A percentile compares a stretch with the other conserved stretches of the same genome.
phyloP scores from a whole-genome alignment of 106 monocot species.

The Hemerocallis citrina region DNA sequence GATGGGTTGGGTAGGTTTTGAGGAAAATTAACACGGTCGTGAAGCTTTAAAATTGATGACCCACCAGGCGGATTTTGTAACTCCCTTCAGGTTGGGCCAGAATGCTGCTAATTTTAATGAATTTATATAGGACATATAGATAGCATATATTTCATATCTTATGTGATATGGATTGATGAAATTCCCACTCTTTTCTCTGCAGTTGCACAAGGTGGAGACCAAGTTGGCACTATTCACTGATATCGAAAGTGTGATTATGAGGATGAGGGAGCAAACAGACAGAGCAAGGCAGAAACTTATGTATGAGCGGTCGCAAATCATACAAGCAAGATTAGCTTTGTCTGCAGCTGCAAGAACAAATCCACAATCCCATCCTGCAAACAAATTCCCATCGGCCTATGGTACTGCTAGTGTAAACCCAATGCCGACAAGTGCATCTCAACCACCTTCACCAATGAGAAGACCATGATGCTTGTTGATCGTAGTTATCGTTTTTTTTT shows the following conservation, averaged over 20 bases:
- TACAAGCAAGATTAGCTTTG: slow-evolving; percentile 64
- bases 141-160: too few relatives aligned
- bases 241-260: slow-evolving; percentile 46
- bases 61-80: too few relatives aligned
- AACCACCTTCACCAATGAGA: slow-evolving; percentile 37
- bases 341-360: slow-evolving; percentile 31
- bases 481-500: not conserved
- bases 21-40: too few relatives aligned
- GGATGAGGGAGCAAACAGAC: slow-evolving; percentile 70
- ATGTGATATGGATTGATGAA: too few relatives aligned
- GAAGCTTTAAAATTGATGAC: too few relatives aligned
- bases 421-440: slow-evolving; percentile 23
- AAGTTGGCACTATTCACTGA: slow-evolving; percentile 61
- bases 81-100: too few relatives aligned
- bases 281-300: slow-evolving; percentile 64
- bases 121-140: too few relatives aligned
- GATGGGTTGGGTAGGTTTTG: too few relatives aligned
- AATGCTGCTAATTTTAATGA: too few relatives aligned
- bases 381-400: slow-evolving; percentile 29
- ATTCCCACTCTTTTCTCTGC: slow-evolving; percentile 18
- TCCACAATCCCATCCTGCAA: slow-evolving; percentile 9
- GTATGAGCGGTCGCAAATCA: slow-evolving; percentile 68
- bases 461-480: slow-evolving; percentile 23
- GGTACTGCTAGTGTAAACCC: slow-evolving; percentile 17
- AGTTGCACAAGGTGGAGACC: slow-evolving; percentile 76